Evolutionary conservation across 2,329 filamentous ascomycete species (phyloP).

Genomic region (Curvularia sp.): DNA sequence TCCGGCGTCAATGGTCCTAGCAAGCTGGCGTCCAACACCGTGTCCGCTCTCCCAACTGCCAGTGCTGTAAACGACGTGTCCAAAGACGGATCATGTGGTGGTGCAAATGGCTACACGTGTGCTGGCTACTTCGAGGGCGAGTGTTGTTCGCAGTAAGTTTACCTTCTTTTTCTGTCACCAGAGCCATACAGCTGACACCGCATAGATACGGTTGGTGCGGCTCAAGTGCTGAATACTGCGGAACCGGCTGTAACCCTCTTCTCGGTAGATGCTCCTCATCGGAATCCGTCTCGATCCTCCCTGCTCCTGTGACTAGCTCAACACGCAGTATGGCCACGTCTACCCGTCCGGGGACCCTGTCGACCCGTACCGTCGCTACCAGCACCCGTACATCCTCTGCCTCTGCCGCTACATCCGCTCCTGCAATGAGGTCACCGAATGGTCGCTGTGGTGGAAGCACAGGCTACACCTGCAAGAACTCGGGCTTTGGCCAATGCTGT

Average conservation of each 20-base stretch:
- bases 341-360: neutral
- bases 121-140: slow-evolving; percentile 24
- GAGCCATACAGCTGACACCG: neutral
- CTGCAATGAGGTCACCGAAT: neutral
- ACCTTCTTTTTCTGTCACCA: neutral
- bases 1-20: neutral
- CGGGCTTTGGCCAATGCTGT: slow-evolving; percentile 9
- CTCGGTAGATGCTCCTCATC: slow-evolving; percentile 10
- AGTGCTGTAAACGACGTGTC: slow-evolving; percentile 18
- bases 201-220: slow-evolving; percentile 21
- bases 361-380: slow-evolving; percentile 1
- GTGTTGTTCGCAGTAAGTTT: slow-evolving; percentile 29
- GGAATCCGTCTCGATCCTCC: neutral
- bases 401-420: slow-evolving; percentile 2
- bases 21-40: neutral
- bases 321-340: slow-evolving; percentile 7
- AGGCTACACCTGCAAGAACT: slow-evolving; percentile 11
- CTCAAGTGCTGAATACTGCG: slow-evolving; percentile 7
- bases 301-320: neutral
- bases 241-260: slow-evolving; percentile 13
- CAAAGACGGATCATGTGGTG: slow-evolving; percentile 23
- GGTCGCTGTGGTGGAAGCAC: slow-evolving; percentile 6
- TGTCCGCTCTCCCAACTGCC: neutral
- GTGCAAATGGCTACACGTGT: slow-evolving; percentile 22
- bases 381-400: slow-evolving; percentile 7